Conservation (phyloP, 2,329 filamentous ascomycete genomes). For the Xylariomycetidae sp. region DNA sequence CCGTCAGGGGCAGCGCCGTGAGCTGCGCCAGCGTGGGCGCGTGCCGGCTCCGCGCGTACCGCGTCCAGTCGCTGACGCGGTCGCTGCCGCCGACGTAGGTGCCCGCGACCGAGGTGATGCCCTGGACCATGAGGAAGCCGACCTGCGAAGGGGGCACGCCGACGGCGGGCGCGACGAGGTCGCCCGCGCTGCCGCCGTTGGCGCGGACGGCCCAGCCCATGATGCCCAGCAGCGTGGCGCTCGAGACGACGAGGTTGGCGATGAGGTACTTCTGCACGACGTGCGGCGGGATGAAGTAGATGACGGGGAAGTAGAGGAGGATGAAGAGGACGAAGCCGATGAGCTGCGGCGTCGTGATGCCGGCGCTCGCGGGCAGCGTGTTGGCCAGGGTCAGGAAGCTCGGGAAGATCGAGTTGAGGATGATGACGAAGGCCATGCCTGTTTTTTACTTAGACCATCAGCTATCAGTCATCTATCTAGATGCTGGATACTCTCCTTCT, state of each 20-base stretch:
- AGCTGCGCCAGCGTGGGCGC: slow-evolving; percentile 10
- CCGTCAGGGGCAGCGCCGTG: slow-evolving; percentile 9
- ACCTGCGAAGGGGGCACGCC: slow-evolving; percentile 4
- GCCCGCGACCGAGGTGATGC: slow-evolving; percentile 9
- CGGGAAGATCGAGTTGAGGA: slow-evolving; percentile 10
- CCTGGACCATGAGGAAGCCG: slow-evolving; percentile 10
- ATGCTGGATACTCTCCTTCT: too few species aligned
- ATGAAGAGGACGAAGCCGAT: slow-evolving; percentile 16
- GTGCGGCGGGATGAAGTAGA: slow-evolving; percentile 10
- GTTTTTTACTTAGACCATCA: too few species aligned
- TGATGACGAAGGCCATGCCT: slow-evolving; percentile 12
- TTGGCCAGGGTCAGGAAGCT: slow-evolving; percentile 9
- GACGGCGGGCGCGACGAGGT: slow-evolving; percentile 8
- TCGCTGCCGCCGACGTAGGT: slow-evolving; percentile 9
- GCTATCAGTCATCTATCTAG: too few species aligned
- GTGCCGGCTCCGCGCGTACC: slow-evolving; percentile 8
- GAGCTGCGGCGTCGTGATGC: slow-evolving; percentile 28
- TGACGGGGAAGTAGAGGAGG: slow-evolving; percentile 9
- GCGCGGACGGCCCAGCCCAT: slow-evolving; percentile 10
- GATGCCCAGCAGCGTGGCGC: slow-evolving; percentile 9
- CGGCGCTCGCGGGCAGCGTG: slow-evolving; percentile 8
- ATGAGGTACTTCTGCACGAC: slow-evolving; percentile 7
- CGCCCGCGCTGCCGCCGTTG: slow-evolving; percentile 6
- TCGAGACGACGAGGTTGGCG: slow-evolving; percentile 7
- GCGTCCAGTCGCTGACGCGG: slow-evolving; percentile 9